Evolutionary conservation across 108 stramenopile species (phyloP).

Genomic region (Cylindrotheca closterium): DNA sequence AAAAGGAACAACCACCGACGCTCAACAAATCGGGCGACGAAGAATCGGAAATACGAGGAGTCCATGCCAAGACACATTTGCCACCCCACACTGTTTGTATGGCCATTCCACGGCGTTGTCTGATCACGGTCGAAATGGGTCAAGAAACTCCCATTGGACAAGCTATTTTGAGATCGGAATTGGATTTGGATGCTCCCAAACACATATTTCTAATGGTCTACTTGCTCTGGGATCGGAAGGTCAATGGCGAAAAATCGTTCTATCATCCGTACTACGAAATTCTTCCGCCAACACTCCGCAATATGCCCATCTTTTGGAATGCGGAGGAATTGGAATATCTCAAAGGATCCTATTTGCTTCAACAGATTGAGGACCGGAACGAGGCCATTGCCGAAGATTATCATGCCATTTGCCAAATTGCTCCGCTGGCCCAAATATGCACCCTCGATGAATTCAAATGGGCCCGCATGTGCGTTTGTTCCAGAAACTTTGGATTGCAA

Average conservation of each 20-base stretch:
- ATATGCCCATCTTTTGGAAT: slow-evolving; percentile 99
- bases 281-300: slow-evolving; percentile 81
- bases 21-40: slow-evolving; percentile 9
- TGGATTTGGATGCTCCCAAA: slow-evolving; percentile 98
- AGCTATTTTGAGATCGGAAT: slow-evolving; percentile 59
- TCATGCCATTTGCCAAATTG: slow-evolving; percentile 80
- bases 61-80: slow-evolving; percentile 86
- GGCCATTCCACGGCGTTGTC: slow-evolving; percentile 83
- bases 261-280: slow-evolving; percentile 98
- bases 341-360: slow-evolving; percentile 82
- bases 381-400: slow-evolving; percentile 94
- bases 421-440: slow-evolving; percentile 73
- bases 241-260: slow-evolving; percentile 81
- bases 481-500: slow-evolving; percentile 95
- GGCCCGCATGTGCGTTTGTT: slow-evolving; percentile 99
- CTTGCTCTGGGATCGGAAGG: slow-evolving; percentile 89
- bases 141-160: slow-evolving; percentile 91
- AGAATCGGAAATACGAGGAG: slow-evolving; percentile 94
- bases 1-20: slow-evolving; percentile 58
- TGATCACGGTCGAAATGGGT: slow-evolving; percentile 99
- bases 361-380: slow-evolving; percentile 80
- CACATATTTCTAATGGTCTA: slow-evolving; percentile 98
- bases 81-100: slow-evolving; percentile 86
- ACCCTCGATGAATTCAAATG: slow-evolving; percentile 95
- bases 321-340: slow-evolving; percentile 80